These are phyloP conservation scores for Passiflora organensis DNA, from an alignment of 345 rosid genomes.

Conservation along the genomic window DNA sequence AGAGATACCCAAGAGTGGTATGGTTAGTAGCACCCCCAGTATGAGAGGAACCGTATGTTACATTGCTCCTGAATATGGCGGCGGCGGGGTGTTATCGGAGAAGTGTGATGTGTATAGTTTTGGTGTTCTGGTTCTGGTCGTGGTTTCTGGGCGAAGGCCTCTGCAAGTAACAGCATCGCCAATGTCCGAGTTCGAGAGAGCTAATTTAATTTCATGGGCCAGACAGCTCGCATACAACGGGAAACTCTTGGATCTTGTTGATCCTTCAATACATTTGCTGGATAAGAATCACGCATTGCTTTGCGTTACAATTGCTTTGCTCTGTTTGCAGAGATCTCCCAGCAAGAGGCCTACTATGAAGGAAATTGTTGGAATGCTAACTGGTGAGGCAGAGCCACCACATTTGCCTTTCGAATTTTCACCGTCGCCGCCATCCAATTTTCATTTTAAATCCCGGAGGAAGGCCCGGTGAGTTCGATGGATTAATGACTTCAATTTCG, in stretches of 20 bases:
- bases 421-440: slow-evolving; percentile 58
- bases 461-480: slow-evolving; percentile 19
- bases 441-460: slow-evolving; percentile 22
- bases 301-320: slow-evolving; percentile 59
- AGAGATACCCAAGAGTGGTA: slow-evolving; percentile 71
- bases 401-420: slow-evolving; percentile 72
- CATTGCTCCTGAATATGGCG: slow-evolving; percentile 76
- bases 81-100: slow-evolving; percentile 60
- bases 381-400: slow-evolving; percentile 61
- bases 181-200: slow-evolving; percentile 71
- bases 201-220: slow-evolving; percentile 81
- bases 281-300: slow-evolving; percentile 59
- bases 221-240: slow-evolving; percentile 62
- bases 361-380: slow-evolving; percentile 62
- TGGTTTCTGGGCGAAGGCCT: slow-evolving; percentile 68
- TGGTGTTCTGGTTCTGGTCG: slow-evolving; percentile 63
- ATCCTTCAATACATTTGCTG: slow-evolving; percentile 52
- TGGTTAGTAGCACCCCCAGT: slow-evolving; percentile 73
- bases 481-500: background rate
- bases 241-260: slow-evolving; percentile 61
- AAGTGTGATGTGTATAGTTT: slow-evolving; percentile 75
- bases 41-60: slow-evolving; percentile 88
- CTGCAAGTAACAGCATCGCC: slow-evolving; percentile 76
- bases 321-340: slow-evolving; percentile 71
- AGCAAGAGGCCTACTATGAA: slow-evolving; percentile 58